Evolutionary conservation across 768 basidiomycete species (phyloP), one percentile per base, ranked within the genome.

Genomic region (Thelephora aurantiotincta): DNA sequence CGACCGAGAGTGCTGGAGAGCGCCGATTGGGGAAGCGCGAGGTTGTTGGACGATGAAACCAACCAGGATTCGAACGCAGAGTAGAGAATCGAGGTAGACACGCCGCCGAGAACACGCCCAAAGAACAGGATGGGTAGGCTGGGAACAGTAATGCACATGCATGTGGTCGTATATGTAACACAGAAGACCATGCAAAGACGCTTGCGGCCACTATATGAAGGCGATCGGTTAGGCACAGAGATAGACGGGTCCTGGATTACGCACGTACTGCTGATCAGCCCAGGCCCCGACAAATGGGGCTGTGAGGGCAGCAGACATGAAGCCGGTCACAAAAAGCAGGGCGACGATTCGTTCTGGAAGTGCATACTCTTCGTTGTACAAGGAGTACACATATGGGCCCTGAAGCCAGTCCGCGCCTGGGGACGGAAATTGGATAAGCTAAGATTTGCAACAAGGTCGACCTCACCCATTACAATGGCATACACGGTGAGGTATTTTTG

Each of bases 31-130:
- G 76, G 65, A 6, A 86, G 65, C 1, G 69, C 65, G 7, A 72
- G 54, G 11, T 69, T 61, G 19, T 72, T 72, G 13, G 78, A 66
- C 0, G 81, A 70, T 2, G 80, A 78, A 42, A 86, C 70, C 43
- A 87, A 65, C 84, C 85, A 87, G 19, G 82, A 77, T 54, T 87
- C 83, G 53, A 86, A 85, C 6, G 73, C 77, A 11, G 80, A 81
- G 63, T 77, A 84, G 33, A 85, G 72, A 52, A 85, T 84, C 16
- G 82, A 78, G 0, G 83, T 84, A 1, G 83, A 81, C 35, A 82
- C 58, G 1, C 84, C 84, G 1, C 80, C 84, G 5, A 81, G 66
- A 13, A 83, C 57, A 23, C 85, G 75, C 1, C 80, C 84, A 2
- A 75, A 3, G 36, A 85, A 60, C 30, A 86, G 71, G 41, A 83